Evolutionary conservation across 2,329 filamentous ascomycete species (phyloP).

Genomic region (Aspergillus viridinutans): DNA sequence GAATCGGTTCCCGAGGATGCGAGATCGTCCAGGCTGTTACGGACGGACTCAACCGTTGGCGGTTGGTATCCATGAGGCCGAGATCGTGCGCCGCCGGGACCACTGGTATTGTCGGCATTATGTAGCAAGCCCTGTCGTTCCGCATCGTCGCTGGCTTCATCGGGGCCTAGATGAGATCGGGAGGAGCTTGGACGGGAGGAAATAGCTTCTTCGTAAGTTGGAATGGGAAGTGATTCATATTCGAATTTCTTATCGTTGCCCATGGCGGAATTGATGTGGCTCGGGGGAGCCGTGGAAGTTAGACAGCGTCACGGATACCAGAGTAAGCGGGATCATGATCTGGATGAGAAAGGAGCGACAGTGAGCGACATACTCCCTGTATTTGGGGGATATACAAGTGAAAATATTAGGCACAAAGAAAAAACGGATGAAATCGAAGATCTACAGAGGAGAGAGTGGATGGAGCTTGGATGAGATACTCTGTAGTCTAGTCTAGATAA

Average conservation of each 20-base stretch:
- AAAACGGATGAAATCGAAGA: conserved; percentile 5
- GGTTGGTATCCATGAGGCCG: conserved; percentile 63
- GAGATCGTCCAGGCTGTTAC: conserved; percentile 55
- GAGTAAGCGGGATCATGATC: conserved; percentile 38
- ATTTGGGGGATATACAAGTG: conserved; percentile 2
- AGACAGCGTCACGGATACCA: conserved; percentile 24
- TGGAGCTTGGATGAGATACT: neutral
- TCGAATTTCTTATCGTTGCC: conserved; percentile 51
- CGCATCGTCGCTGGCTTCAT: conserved; percentile 63
- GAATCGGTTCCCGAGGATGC: conserved; percentile 53
- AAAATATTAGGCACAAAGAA: conserved; percentile 6
- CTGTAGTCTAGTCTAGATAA: neutral
- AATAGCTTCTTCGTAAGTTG: conserved; percentile 76
- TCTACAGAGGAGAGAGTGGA: neutral
- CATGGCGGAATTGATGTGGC: conserved; percentile 33
- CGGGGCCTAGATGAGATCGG: conserved; percentile 46
- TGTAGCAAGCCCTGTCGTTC: conserved; percentile 74
- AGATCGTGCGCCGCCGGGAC: conserved; percentile 35
- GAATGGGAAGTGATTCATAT: conserved; percentile 67
- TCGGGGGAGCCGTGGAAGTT: conserved; percentile 30
- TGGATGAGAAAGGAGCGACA: conserved; percentile 29
- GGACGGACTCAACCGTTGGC: conserved; percentile 78
- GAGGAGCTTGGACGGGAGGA: conserved; percentile 55
- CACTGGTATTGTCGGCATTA: conserved; percentile 42
- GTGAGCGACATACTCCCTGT: conserved; percentile 26